Percentiles rank a stretch among this genome's conserved stretches.
Conservation (phyloP, 768 basidiomycete genomes). For the Mycena venus region DNA sequence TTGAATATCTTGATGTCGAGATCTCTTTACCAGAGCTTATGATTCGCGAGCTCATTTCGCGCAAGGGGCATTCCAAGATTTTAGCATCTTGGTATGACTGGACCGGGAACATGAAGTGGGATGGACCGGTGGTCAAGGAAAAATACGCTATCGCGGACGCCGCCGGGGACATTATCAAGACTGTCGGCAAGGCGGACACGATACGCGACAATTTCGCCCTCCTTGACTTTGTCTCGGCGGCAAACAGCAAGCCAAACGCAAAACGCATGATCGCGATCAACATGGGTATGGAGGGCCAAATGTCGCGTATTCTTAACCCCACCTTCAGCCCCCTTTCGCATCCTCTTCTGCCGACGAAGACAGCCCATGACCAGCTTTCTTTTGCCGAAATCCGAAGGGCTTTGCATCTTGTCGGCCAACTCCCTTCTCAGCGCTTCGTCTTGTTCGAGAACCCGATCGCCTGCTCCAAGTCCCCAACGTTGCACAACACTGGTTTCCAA, state of each 20-base stretch:
- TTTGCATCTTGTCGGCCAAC: slow-evolving; percentile 83
- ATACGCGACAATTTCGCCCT: slow-evolving; percentile 86
- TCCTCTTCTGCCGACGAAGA: slow-evolving; percentile 83
- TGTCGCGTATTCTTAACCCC: slow-evolving; percentile 89
- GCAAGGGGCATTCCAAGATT: slow-evolving; percentile 82
- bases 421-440: slow-evolving; percentile 82
- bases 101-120: slow-evolving; percentile 89
- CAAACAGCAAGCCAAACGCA: slow-evolving; percentile 54
- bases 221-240: slow-evolving; percentile 74
- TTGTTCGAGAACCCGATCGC: slow-evolving; percentile 92
- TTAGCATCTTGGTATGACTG: slow-evolving; percentile 98
- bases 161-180: slow-evolving; percentile 92
- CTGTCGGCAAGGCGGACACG: slow-evolving; percentile 86
- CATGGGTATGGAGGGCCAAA: slow-evolving; percentile 92
- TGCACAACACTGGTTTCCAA: slow-evolving; percentile 92
- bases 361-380: slow-evolving; percentile 95
- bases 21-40: slow-evolving; percentile 76
- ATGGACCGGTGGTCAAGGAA: slow-evolving; percentile 70
- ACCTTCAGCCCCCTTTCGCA: slow-evolving; percentile 95
- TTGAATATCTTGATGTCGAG: slow-evolving; percentile 96
- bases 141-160: slow-evolving; percentile 76
- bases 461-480: slow-evolving; percentile 90
- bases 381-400: slow-evolving; percentile 89
- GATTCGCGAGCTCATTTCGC: slow-evolving; percentile 68
- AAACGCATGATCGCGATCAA: slow-evolving; percentile 96